Conservation (phyloP, 768 basidiomycete genomes). For the Boletus subcaerulescens region DNA sequence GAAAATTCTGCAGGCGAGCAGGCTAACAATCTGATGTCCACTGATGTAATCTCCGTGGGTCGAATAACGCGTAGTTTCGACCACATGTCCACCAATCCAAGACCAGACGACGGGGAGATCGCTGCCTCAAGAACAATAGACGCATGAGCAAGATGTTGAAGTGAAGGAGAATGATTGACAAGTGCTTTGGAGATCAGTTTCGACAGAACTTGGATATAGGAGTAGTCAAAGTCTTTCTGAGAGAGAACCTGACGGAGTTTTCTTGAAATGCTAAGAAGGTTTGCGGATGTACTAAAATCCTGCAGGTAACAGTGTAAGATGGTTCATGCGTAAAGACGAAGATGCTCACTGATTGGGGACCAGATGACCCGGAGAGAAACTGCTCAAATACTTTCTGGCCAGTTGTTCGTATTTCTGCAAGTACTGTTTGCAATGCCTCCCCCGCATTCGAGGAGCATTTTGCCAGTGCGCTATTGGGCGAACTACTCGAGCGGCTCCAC, state of each 20-base stretch:
- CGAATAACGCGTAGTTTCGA: constrained; percentile 35
- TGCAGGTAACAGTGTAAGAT: constrained; percentile 18
- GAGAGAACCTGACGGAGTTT: constrained; percentile 44
- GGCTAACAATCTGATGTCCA: constrained; percentile 19
- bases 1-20: background rate
- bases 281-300: constrained; percentile 33
- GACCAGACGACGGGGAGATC: constrained; percentile 65
- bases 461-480: background rate
- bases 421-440: constrained; percentile 22
- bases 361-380: constrained; percentile 12
- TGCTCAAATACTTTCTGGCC: constrained; percentile 19
- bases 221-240: constrained; percentile 56
- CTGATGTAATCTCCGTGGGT: constrained; percentile 13
- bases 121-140: constrained; percentile 42
- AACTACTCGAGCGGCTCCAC: background rate
- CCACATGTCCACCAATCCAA: constrained; percentile 75
- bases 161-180: constrained; percentile 31
- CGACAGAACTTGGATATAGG: constrained; percentile 57
- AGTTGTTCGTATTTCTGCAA: constrained; percentile 18
- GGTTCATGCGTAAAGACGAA: background rate
- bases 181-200: constrained; percentile 49
- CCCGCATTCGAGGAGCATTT: constrained; percentile 10
- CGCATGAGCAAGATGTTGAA: constrained; percentile 32
- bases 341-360: constrained; percentile 25
- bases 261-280: constrained; percentile 38